phyloP scores from a whole-genome alignment of 805 yeast genomes.

The Yamadazyma ubonensis region DNA sequence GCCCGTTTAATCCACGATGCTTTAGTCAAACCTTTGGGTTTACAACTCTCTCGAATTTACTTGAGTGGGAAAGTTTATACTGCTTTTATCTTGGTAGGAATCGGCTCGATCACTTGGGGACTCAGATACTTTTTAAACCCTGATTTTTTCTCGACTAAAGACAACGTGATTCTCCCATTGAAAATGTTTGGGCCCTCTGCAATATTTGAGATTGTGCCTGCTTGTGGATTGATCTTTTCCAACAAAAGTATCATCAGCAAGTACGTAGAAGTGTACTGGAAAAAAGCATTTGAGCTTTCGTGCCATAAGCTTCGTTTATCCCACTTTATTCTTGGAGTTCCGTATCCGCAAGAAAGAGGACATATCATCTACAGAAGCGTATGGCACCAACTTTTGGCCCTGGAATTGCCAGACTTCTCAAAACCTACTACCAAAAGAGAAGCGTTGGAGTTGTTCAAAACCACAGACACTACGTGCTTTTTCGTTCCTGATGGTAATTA shows the following conservation, averaged over 20 bases:
- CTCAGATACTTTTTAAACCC: slow-evolving; percentile 24
- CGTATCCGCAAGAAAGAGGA: slow-evolving; percentile 70
- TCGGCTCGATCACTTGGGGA: slow-evolving; percentile 64
- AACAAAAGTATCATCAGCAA: slow-evolving; percentile 15
- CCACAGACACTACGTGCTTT: slow-evolving; percentile 47
- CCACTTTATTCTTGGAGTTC: slow-evolving; percentile 71
- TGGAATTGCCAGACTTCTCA: slow-evolving; percentile 45
- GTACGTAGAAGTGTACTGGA: slow-evolving; percentile 59
- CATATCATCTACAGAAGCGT: slow-evolving; percentile 54
- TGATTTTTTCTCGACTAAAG: slow-evolving; percentile 7
- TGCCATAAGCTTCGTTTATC: slow-evolving; percentile 66
- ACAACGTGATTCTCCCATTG: slow-evolving; percentile 29
- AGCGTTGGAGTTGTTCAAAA: slow-evolving; percentile 44
- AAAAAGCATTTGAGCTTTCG: slow-evolving; percentile 50
- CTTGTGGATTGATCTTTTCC: slow-evolving; percentile 3
- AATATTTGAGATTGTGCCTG: slow-evolving; percentile 9
- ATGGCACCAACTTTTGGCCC: slow-evolving; percentile 42
- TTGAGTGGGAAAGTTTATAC: slow-evolving; percentile 76
- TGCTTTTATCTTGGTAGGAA: slow-evolving; percentile 67
- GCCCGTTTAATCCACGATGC: slow-evolving; percentile 86
- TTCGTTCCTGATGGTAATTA: slow-evolving; percentile 80
- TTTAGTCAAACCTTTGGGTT: slow-evolving; percentile 65
- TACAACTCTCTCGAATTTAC: slow-evolving; percentile 71
- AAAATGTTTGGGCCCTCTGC: slow-evolving; percentile 14
- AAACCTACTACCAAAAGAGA: slow-evolving; percentile 52